phyloP scores from a whole-genome alignment of 2,329 filamentous ascomycete species.

The Aspergillus proliferans region DNA sequence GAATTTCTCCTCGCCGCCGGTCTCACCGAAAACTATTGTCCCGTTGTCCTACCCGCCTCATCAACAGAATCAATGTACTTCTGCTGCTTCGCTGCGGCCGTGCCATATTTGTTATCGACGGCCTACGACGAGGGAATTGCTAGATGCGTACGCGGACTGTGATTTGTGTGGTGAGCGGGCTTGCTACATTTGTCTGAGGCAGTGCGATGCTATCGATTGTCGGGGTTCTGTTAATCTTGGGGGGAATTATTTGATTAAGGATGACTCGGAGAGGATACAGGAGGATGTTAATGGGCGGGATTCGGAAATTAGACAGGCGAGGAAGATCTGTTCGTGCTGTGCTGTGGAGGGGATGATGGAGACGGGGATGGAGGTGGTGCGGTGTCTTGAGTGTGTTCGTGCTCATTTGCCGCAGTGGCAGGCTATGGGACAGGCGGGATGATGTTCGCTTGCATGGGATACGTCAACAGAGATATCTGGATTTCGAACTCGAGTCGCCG shows the following conservation, averaged over 20 bases:
- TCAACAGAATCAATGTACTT: conserved; percentile 13
- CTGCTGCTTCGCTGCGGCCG: conserved; percentile 27
- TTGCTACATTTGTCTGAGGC: conserved; percentile 38
- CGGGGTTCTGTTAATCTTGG: conserved; percentile 6
- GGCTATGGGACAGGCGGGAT: conserved; percentile 1
- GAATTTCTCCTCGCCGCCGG: conserved; percentile 14
- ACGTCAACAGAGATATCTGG: no score
- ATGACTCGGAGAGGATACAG: conserved; percentile 1
- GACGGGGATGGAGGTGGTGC: conserved; percentile 29
- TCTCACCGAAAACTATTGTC: conserved; percentile 23
- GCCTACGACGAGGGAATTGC: conserved; percentile 33
- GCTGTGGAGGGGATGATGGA: conserved; percentile 35
- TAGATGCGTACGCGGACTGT: conserved; percentile 39
- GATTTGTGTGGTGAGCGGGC: conserved; percentile 33
- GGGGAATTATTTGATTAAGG: conserved; percentile 2
- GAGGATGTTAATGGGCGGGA: background rate
- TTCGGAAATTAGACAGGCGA: conserved; percentile 7
- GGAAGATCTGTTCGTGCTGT: conserved; percentile 36
- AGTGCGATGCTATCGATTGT: conserved; percentile 31
- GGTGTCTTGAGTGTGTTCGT: conserved; percentile 33
- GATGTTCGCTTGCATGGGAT: background rate
- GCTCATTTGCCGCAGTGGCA: conserved; percentile 13
- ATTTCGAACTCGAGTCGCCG: background rate
- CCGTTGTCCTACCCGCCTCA: conserved; percentile 14
- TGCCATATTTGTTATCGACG: conserved; percentile 39